Conservation (phyloP, 106 monocot genomes). For the Acorus gramineus region DNA sequence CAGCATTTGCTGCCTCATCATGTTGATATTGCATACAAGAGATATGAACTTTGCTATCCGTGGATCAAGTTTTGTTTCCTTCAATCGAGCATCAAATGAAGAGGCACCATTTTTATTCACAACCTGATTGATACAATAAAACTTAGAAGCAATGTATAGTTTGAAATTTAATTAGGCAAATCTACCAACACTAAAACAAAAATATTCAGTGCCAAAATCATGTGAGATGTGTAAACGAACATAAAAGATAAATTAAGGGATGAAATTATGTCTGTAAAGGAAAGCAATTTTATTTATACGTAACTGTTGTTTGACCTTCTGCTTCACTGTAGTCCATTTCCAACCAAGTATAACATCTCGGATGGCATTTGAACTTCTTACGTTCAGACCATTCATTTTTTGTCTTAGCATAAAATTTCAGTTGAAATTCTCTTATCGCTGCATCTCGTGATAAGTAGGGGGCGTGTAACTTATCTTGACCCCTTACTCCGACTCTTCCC, state of each 20-base stretch:
- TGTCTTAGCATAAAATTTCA: conserved; percentile 72
- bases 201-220: neutral
- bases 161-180: neutral
- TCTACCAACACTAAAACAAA: neutral
- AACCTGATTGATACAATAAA: conserved; percentile 24
- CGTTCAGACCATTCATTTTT: conserved; percentile 55
- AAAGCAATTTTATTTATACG: neutral
- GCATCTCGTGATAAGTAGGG: conserved; percentile 36
- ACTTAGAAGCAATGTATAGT: neutral
- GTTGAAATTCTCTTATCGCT: conserved; percentile 56
- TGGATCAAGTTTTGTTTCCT: conserved; percentile 72
- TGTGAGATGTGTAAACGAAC: too few relatives aligned
- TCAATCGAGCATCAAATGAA: conserved; percentile 22
- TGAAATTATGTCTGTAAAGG: neutral
- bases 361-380: conserved; percentile 40
- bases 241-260: too few relatives aligned
- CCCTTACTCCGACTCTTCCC: conserved; percentile 89
- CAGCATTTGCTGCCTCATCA: conserved; percentile 98
- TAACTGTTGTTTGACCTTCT: conserved; percentile 35
- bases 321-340: conserved; percentile 83
- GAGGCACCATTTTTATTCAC: conserved; percentile 13
- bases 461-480: conserved; percentile 72
- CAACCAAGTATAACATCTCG: conserved; percentile 68
- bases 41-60: conserved; percentile 76
- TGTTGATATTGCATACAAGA: conserved; percentile 72